A percentile compares a stretch with the other conserved stretches of the same genome.
Conservation (phyloP, 148 eudicot species). For the Linanthus parryae region DNA sequence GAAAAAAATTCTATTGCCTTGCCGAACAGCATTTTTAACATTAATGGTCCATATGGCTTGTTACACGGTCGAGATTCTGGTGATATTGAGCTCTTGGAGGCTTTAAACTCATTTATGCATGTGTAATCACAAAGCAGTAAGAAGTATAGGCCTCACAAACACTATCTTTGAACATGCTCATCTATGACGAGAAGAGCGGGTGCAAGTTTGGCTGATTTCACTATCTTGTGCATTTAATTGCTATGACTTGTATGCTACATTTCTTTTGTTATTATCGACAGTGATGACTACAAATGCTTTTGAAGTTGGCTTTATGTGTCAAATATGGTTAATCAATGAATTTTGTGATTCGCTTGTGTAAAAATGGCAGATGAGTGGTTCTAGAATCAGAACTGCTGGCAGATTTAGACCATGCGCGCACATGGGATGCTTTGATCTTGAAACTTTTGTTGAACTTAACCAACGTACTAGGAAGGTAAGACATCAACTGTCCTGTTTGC, state of each 20-base stretch:
- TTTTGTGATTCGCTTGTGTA: background rate
- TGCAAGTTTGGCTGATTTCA: slow-evolving; percentile 2
- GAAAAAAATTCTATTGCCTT: no score
- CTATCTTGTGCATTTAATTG: background rate
- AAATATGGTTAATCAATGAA: background rate
- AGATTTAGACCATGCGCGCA: slow-evolving; percentile 88
- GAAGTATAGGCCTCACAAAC: background rate
- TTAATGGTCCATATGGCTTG: no score
- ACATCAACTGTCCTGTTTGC: slow-evolving; percentile 17
- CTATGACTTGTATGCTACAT: background rate
- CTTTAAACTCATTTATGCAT: background rate
- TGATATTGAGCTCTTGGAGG: background rate
- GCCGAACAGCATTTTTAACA: no score
- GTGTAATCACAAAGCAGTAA: background rate
- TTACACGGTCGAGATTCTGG: background rate
- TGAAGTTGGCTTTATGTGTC: background rate
- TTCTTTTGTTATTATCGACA: background rate
- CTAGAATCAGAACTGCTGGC: slow-evolving; percentile 91
- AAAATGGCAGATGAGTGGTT: slow-evolving; percentile 78
- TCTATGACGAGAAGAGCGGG: background rate
- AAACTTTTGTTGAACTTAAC: slow-evolving; percentile 74
- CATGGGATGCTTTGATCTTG: slow-evolving; percentile 99
- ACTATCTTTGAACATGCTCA: background rate
- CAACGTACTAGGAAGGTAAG: slow-evolving; percentile 94
- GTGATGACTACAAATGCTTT: background rate